Evolutionary conservation across 768 basidiomycete species (phyloP), one percentile per base, ranked within the genome.

Genomic region (Suillus luteus): DNA sequence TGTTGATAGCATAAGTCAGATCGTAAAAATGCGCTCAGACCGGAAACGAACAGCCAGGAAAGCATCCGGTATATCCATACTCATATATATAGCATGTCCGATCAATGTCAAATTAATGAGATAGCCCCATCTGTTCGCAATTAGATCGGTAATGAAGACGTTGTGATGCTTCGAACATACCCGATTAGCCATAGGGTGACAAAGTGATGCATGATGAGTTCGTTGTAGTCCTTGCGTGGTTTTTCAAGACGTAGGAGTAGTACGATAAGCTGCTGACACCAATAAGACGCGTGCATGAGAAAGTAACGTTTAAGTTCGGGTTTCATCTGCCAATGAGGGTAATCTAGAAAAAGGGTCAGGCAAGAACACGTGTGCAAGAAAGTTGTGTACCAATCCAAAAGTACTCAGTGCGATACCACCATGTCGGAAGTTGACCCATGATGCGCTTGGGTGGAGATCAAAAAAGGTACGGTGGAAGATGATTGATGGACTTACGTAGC

Each of bases 161-260:
- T 65, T 52, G 62, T 10, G 60, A 12, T 1, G 55, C 41, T n/a
- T 38, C 48, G 63, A 11, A 72, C 82, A 49, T 78, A 97, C 87
- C 94, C 89, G 43, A 99, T 85, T 31, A 99, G 82, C 95, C 95
- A 99, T 14, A 99, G 81, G 0, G 97, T 98, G 59, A 99, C 93
- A 49, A 95, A 69, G 73, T 99, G 97, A 73, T 99, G 97, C 0
- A 84, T 84, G 22, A 97, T 85, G 17, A 98, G 86, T 75, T 98
- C 96, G 22, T 74, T 69, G 73, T 90, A 95, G 74, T 99, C 97
- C 74, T 92, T 94, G 58, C 97, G 85, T 0, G 97, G 96, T 74
- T 97, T 98, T 78, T 99, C 97, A 15, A 99, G 83, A 54, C 88
- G 80, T 14, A 96, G 83, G 3, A 91, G 78, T 9, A 98, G 83